Evolutionary conservation across 306 rosid genomes (phyloP), one percentile per base, ranked within the genome.

Genomic region (Comarum palustre): DNA sequence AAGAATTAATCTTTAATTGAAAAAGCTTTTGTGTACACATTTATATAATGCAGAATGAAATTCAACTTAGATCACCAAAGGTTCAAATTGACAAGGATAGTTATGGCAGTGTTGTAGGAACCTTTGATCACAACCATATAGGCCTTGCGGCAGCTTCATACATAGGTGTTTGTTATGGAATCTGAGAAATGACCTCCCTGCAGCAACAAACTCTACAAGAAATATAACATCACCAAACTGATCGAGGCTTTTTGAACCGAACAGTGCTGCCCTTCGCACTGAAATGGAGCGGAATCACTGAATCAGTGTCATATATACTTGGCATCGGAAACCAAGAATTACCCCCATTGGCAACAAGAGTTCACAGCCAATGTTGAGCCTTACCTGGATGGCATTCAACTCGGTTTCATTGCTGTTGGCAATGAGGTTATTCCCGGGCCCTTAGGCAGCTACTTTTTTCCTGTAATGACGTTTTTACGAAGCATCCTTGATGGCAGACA

Each of bases 81-180:
- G n/a, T n/a, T n/a, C n/a, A n/a, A n/a, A n/a, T n/a, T n/a, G n/a
- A n/a, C n/a, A n/a, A n/a, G n/a, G n/a, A n/a, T n/a, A n/a, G n/a
- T n/a, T n/a, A n/a, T n/a, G n/a, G n/a, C n/a, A n/a, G n/a, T n/a
- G n/a, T n/a, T n/a, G n/a, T n/a, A n/a, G n/a, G n/a, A n/a, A n/a
- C n/a, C n/a, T n/a, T n/a, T n/a, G n/a, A n/a, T n/a, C n/a, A 36
- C 60, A 43, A 29, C 45, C 73, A 42, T 9, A 13, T 45, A 36
- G 29, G 8, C 45, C 31, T 61, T 1, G 69, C 13, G 6, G n/a
- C 25, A 17, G 71, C 71, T 9, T 14, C 34, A 1, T 48, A 38
- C 4, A 60, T 82, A 29, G 85, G 81, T 4, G 78, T 81, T 8
- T 20, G 45, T 77, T 72, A 75, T n/a, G 79, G 79, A n/a, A 34